Evolutionary conservation across 495 filamentous ascomycete genomes (phyloP).

Genomic region (Aspergillus affinis): DNA sequence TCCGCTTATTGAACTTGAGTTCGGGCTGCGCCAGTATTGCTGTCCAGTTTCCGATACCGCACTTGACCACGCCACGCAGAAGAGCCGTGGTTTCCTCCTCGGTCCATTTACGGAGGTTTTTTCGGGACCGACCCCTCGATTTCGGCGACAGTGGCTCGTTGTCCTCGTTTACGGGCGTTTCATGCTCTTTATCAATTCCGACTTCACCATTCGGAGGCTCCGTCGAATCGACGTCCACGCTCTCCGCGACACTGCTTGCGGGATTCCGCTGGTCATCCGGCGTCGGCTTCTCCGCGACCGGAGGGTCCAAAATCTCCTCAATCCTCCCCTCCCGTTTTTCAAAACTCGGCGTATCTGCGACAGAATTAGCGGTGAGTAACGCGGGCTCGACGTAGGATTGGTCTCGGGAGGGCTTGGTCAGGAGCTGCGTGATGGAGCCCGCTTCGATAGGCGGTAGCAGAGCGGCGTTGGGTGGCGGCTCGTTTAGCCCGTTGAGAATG

Average conservation of each 20-base stretch:
- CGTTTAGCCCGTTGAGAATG: constrained; percentile 73
- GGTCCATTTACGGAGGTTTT: constrained; percentile 66
- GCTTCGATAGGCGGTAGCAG: constrained; percentile 72
- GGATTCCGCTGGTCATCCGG: constrained; percentile 16
- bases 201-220: background rate
- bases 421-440: constrained; percentile 43
- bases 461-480: constrained; percentile 71
- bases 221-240: constrained; percentile 5
- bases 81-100: constrained; percentile 80
- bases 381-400: constrained; percentile 26
- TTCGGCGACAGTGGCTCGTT: constrained; percentile 40
- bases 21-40: constrained; percentile 74
- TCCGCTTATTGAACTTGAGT: constrained; percentile 72
- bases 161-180: constrained; percentile 20
- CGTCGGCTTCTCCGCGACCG: constrained; percentile 26
- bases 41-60: constrained; percentile 87
- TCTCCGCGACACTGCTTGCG: constrained; percentile 12
- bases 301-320: constrained; percentile 38
- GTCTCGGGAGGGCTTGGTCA: constrained; percentile 37
- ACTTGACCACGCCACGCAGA: constrained; percentile 72
- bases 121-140: constrained; percentile 44
- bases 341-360: constrained; percentile 26
- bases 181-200: constrained; percentile 3
- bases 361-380: constrained; percentile 21
- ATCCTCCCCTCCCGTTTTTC: constrained; percentile 40